These are phyloP conservation scores for Fragilaria crotonensis DNA, from an alignment of 108 stramenopile genomes.

Conservation along the genomic window DNA sequence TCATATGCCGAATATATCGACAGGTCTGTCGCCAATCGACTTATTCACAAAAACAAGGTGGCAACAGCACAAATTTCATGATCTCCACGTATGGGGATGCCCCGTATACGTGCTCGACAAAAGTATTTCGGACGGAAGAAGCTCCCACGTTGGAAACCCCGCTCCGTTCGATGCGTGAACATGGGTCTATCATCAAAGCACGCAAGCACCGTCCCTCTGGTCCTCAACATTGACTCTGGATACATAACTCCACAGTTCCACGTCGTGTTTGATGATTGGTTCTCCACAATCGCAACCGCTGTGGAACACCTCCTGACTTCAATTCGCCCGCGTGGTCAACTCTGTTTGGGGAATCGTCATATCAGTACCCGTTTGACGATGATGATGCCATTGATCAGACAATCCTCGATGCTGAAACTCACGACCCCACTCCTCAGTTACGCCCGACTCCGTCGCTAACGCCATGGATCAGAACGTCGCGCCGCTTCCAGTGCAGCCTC, in stretches of 20 bases:
- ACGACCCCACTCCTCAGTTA: not conserved
- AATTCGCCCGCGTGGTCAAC: not conserved
- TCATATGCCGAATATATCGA: conserved; percentile 1
- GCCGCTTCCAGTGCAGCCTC: too few species aligned
- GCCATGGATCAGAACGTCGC: too few species aligned
- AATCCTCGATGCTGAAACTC: not conserved
- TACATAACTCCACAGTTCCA: conserved; percentile 23
- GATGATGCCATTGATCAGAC: not conserved
- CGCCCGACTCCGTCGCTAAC: not conserved
- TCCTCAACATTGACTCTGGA: conserved; percentile 19
- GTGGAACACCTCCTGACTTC: too few species aligned
- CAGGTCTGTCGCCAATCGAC: conserved; percentile 16
- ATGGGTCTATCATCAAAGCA: conserved; percentile 18
- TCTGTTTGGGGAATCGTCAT: conserved; percentile 6
- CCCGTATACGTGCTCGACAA: conserved; percentile 27
- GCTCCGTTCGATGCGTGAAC: conserved; percentile 16
- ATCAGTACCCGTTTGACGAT: not conserved
- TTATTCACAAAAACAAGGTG: conserved; percentile 4
- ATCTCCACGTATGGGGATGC: conserved; percentile 33
- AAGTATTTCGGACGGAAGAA: conserved; percentile 19
- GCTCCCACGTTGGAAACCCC: conserved; percentile 21
- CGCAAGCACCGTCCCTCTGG: conserved; percentile 18
- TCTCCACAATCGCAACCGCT: conserved; percentile 11
- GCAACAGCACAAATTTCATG: conserved; percentile 3
- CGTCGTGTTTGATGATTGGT: conserved; percentile 23